A percentile compares a stretch with the other conserved stretches of the same genome.
Evolutionary conservation across 2,329 filamentous ascomycete genomes (phyloP).

Genomic region (Parastagonospora nodorum): DNA sequence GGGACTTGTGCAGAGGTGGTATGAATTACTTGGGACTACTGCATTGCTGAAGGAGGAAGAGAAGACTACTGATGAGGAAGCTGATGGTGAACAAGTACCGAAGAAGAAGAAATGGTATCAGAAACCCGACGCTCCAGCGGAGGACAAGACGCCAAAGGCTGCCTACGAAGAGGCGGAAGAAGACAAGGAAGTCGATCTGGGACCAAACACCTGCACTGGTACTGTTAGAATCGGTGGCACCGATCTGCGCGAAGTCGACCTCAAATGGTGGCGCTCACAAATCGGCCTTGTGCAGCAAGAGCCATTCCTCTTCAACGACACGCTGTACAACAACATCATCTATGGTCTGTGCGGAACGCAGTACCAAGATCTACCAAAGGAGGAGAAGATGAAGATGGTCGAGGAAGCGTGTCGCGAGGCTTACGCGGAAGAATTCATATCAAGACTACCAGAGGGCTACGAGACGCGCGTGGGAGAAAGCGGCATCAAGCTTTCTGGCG

Average conservation of each 20-base stretch:
- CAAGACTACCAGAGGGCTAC: slow-evolving; percentile 61
- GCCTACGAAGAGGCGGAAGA: slow-evolving; percentile 13
- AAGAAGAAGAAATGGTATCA: slow-evolving; percentile 18
- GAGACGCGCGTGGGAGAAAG: slow-evolving; percentile 76
- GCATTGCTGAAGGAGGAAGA: slow-evolving; percentile 12
- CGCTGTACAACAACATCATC: slow-evolving; percentile 47
- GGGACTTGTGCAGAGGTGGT: slow-evolving; percentile 73
- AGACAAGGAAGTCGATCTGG: slow-evolving; percentile 21
- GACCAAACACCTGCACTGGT: slow-evolving; percentile 42
- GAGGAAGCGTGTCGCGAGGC: slow-evolving; percentile 46
- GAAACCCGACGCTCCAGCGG: slow-evolving; percentile 1
- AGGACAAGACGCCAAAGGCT: slow-evolving; percentile 1
- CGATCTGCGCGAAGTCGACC: slow-evolving; percentile 37
- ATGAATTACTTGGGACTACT: slow-evolving; percentile 55
- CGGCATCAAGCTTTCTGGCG: slow-evolving; percentile 79
- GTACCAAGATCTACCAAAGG: slow-evolving; percentile 59
- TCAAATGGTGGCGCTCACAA: slow-evolving; percentile 53
- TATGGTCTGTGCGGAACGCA: slow-evolving; percentile 45
- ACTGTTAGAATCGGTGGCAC: slow-evolving; percentile 33
- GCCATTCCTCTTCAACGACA: slow-evolving; percentile 49
- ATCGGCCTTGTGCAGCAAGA: slow-evolving; percentile 52
- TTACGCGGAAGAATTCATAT: slow-evolving; percentile 47
- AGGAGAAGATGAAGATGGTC: slow-evolving; percentile 62
- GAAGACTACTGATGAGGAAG: slow-evolving; percentile 5
- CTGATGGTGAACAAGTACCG: slow-evolving; percentile 7